Percentiles rank a stretch among this genome's conserved stretches.
phyloP scores from a whole-genome alignment of 2,329 filamentous ascomycete genomes.

The Cercospora beticola region DNA sequence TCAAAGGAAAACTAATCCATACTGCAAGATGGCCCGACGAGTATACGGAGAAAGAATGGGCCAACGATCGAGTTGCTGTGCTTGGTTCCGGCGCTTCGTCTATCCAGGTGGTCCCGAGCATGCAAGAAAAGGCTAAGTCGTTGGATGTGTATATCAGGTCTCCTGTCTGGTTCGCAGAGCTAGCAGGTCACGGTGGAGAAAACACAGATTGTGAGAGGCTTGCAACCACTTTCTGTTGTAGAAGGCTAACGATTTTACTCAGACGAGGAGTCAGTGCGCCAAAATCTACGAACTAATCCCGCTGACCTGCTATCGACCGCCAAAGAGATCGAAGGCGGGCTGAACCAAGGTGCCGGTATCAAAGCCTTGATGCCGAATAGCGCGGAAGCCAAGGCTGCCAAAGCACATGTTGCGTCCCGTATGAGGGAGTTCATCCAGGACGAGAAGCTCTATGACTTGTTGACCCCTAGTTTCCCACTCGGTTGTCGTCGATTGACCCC shows the following conservation, averaged over 20 bases:
- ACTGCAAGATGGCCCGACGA: not conserved
- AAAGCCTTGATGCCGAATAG: constrained; percentile 14
- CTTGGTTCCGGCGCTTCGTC: not conserved
- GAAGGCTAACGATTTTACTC: not conserved
- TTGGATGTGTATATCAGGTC: not conserved
- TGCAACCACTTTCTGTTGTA: too few relatives aligned
- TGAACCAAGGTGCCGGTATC: constrained; percentile 14
- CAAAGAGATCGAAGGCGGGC: constrained; percentile 12
- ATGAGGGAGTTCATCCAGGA: not conserved
- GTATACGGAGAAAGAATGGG: not conserved
- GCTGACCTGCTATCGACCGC: constrained; percentile 2
- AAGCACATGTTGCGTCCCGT: not conserved
- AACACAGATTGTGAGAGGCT: not conserved
- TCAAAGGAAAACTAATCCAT: not conserved
- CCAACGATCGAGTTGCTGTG: not conserved
- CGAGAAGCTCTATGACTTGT: not conserved
- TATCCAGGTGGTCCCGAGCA: not conserved
- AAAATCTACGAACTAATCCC: not conserved
- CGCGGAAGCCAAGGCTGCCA: not conserved
- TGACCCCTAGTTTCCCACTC: not conserved
- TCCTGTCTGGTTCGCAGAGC: not conserved
- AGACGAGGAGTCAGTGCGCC: not conserved
- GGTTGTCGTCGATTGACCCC: not conserved
- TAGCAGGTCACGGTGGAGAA: not conserved
- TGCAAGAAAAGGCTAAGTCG: not conserved